Evolutionary conservation across 2,329 filamentous ascomycete species (phyloP), one percentile per base, ranked within the genome.

Genomic region (Neonectria sp.): DNA sequence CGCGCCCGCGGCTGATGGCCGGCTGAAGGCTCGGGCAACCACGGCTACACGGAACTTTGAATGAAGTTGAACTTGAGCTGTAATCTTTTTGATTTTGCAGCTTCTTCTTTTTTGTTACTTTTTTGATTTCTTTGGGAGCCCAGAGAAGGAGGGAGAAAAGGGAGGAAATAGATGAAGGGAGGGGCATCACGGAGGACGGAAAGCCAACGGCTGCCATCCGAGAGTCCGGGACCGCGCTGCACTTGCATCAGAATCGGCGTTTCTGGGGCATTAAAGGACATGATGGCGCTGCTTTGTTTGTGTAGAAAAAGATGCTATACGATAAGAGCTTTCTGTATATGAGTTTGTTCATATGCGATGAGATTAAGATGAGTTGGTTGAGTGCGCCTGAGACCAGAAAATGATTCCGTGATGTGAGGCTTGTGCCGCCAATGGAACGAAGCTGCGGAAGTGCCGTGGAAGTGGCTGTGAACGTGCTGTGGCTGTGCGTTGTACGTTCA

Each of bases 171-270:
- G 61, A 53, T 52, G 46, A 52, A 61, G 35, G 58, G 45, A 57
- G 49, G 52, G 43, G 53, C 58, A 51, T 35, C 63, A 62, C 56
- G 51, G 57, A 60, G 63, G 63, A 62, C 55, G 63, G 63, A 35
- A 60, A 58, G 55, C 27, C 59, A 51, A 46, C 37, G 64, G 35
- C 25, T 40, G 51, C 49, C 58, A 49, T 59, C 57, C 13, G 52
- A 52, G 55, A 35, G 35, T 43, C 57, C 58, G 48, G 43, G 40
- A 55, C 53, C 35, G 55, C 69, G 72, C 69, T 72, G 65, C 65
- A 65, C 71, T 75, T 76, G 74, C 74, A 76, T 76, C 74, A 76
- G 74, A 76, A 72, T 71, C 66, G 74, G 74, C 74, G 74, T 76
- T 76, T 69, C 71, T 55, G 73, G 73, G 73, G 73, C 70, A 72